Percentiles rank a stretch among this genome's conserved stretches.
These are phyloP conservation scores for Yarrowia keelungensis DNA, from an alignment of 805 yeast species.

Conservation along the genomic window DNA sequence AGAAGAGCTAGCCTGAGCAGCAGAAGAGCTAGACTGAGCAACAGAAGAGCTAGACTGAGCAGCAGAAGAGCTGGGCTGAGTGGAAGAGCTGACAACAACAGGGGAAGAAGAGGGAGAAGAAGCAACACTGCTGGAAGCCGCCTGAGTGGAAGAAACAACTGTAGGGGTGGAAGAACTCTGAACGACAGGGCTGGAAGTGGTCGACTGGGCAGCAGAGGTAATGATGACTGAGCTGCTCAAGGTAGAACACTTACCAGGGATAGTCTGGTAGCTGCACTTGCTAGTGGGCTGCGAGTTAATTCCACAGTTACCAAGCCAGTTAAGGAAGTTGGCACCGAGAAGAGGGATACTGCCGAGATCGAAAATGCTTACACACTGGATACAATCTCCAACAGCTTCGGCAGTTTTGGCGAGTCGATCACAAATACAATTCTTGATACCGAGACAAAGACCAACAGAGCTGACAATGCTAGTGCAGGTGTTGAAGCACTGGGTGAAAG, in stretches of 20 bases:
- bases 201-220: neutral
- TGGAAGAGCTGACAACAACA: neutral
- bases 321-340: neutral
- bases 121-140: neutral
- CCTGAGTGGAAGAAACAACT: neutral
- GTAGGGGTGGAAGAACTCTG: neutral
- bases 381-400: neutral
- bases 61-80: too few relatives aligned
- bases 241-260: neutral
- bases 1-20: too few relatives aligned
- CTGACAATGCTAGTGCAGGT: conserved; percentile 1
- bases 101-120: neutral
- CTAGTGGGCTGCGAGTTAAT: neutral
- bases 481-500: neutral
- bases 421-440: neutral
- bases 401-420: neutral
- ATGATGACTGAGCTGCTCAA: conserved; percentile 1
- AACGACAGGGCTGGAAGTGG: neutral
- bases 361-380: conserved; percentile 3
- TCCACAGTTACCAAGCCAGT: neutral
- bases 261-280: neutral
- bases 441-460: conserved; percentile 3
- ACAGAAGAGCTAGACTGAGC: too few relatives aligned
- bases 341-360: neutral
- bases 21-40: too few relatives aligned